Percentiles rank a stretch among this genome's conserved stretches.
These are phyloP conservation scores for Penicillium sp. DNA, from an alignment of 2,329 filamentous ascomycete species.

Conservation along the genomic window DNA sequence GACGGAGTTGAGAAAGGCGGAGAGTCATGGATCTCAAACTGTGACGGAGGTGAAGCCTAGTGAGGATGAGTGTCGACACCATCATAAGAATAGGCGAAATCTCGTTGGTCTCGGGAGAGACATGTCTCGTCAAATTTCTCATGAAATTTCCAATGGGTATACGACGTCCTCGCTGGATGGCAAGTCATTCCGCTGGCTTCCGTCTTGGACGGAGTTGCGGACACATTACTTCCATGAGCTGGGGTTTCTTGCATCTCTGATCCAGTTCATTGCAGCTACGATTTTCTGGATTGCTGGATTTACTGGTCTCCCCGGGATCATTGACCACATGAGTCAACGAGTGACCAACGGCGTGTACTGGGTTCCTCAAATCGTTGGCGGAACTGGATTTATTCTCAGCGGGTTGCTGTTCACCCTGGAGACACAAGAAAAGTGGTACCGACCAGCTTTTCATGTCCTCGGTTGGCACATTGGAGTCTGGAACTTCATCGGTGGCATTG, in stretches of 20 bases:
- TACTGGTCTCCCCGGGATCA: constrained; percentile 62
- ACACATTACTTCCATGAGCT: constrained; percentile 65
- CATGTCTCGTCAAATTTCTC: constrained; percentile 1
- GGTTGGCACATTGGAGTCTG: constrained; percentile 71
- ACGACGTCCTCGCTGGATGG: constrained; percentile 18
- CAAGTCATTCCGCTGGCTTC: constrained; percentile 62
- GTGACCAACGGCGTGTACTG: constrained; percentile 62
- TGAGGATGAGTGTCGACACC: constrained; percentile 43
- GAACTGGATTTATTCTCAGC: constrained; percentile 63
- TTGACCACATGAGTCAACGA: constrained; percentile 53
- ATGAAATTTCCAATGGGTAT: constrained; percentile 10
- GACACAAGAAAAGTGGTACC: constrained; percentile 66
- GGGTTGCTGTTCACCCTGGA: constrained; percentile 67
- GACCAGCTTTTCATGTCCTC: constrained; percentile 58
- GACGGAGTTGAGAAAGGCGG: constrained; percentile 46
- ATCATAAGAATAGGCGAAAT: constrained; percentile 44
- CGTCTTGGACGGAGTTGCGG: constrained; percentile 58
- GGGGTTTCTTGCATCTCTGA: constrained; percentile 63
- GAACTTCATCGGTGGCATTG: constrained; percentile 66
- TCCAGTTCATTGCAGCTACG: constrained; percentile 62
- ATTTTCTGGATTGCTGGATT: constrained; percentile 68
- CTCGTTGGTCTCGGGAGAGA: constrained; percentile 27
- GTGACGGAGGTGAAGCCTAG: constrained; percentile 22
- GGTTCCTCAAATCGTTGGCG: constrained; percentile 65
- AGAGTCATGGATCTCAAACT: constrained; percentile 18